These are phyloP conservation scores for Aspergillus cristatus DNA, from an alignment of 495 filamentous ascomycete genomes.

Conservation along the genomic window DNA sequence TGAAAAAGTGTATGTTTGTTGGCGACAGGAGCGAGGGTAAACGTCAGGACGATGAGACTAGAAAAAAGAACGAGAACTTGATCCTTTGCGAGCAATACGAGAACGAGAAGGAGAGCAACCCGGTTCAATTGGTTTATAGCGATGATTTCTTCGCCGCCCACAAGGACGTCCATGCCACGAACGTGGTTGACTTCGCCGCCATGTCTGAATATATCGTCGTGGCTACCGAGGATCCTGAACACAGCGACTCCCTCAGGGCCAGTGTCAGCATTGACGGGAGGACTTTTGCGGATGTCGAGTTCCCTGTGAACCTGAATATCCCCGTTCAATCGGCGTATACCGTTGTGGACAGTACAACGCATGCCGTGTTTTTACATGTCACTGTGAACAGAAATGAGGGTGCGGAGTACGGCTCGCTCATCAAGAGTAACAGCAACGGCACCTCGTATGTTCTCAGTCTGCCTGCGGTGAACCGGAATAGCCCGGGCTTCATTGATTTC, in stretches of 20 bases:
- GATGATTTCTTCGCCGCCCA: slow-evolving; percentile 63
- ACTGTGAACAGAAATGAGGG: slow-evolving; percentile 53
- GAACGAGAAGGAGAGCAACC: slow-evolving; percentile 47
- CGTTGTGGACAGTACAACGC: slow-evolving; percentile 83
- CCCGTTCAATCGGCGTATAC: slow-evolving; percentile 75
- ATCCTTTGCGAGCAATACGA: slow-evolving; percentile 73
- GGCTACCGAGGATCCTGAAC: slow-evolving; percentile 55
- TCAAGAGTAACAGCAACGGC: slow-evolving; percentile 98
- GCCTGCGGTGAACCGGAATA: slow-evolving; percentile 65
- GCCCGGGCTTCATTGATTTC: slow-evolving; percentile 76
- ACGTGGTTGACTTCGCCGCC: slow-evolving; percentile 78
- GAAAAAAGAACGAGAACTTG: slow-evolving; percentile 45
- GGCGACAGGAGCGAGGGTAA: slow-evolving; percentile 44
- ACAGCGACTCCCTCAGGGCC: slow-evolving; percentile 60
- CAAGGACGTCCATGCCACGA: slow-evolving; percentile 44
- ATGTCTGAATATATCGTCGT: slow-evolving; percentile 95
- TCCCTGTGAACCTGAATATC: slow-evolving; percentile 74
- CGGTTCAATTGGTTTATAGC: slow-evolving; percentile 61
- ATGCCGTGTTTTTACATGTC: slow-evolving; percentile 88
- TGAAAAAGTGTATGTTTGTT: slow-evolving; percentile 75
- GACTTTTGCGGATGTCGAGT: slow-evolving; percentile 72
- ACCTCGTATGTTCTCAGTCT: slow-evolving; percentile 85
- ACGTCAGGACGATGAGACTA: no score
- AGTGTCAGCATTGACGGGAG: slow-evolving; percentile 75
- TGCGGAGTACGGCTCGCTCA: slow-evolving; percentile 68